Evolutionary conservation across 116 monocot genomes (phyloP).

Genomic region (Iris pallida): DNA sequence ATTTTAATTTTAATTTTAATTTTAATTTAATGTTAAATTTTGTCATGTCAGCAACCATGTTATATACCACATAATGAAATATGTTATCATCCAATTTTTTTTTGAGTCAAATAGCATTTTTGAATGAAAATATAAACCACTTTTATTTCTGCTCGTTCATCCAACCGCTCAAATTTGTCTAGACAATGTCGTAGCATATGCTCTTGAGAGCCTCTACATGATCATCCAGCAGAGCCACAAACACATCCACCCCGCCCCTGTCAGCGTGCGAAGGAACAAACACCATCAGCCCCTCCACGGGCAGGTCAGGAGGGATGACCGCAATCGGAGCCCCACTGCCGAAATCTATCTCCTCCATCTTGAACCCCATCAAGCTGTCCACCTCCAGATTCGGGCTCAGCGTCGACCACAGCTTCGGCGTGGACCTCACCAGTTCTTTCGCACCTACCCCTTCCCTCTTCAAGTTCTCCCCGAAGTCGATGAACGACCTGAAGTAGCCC

Average conservation of each 20-base stretch:
- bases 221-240: constrained; percentile 19
- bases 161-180: too few species aligned
- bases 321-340: constrained; percentile 35
- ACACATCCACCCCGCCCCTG: constrained; percentile 33
- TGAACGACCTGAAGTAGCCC: constrained; percentile 19
- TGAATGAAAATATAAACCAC: too few species aligned
- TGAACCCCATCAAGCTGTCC: constrained; percentile 43
- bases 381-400: constrained; percentile 46
- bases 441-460: not conserved
- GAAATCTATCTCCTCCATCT: constrained; percentile 46
- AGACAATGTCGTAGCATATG: not conserved
- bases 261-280: constrained; percentile 17
- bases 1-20: too few species aligned
- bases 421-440: not conserved
- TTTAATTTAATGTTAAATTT: too few species aligned
- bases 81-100: too few species aligned
- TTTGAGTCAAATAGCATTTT: too few species aligned
- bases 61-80: too few species aligned
- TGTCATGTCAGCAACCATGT: too few species aligned
- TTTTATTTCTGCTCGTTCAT: too few species aligned
- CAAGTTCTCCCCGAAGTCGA: constrained; percentile 15
- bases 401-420: not conserved
- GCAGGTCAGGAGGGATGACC: constrained; percentile 33
- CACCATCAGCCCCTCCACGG: constrained; percentile 24
- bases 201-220: constrained; percentile 14